Base-by-base conservation (phyloP, 2,329 filamentous ascomycete species). In the Fusarium multiceps region DNA sequence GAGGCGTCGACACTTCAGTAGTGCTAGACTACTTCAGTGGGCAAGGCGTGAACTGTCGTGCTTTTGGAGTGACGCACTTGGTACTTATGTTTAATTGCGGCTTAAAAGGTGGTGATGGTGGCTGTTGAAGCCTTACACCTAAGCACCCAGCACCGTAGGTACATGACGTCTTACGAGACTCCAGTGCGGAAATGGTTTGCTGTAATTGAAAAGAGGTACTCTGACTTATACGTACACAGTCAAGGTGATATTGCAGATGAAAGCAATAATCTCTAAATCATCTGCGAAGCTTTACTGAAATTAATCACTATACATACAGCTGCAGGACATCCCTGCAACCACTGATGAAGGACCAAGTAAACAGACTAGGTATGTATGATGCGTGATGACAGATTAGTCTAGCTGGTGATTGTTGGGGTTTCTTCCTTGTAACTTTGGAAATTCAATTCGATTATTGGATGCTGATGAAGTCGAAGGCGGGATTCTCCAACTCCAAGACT, bases 1-100 rank as follows among this genome's bases (percentile, higher is more conserved):
- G 68, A 70, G 55, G 68, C 64, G 68, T 50, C 41, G 68, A 41
- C 48, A 65, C 64, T 64, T 50, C 41, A 68, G 34, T 45, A 60
- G 55, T 51, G 11, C 21, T n/a, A 59, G 45, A 25, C 43, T 64
- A 43, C 48, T 50, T 32, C 51, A 54, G 45, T 47, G 25, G 45
- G 7, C 18, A 28, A 27, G 28, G 37, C 51, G 68, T 54, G 67
- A 68, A 55, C 59, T 54, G 42, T 57, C 50, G 42, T 56, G 46
- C 64, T 67, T 67, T 45, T 34, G 40, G 37, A 28, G 68, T 66
- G 53, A 69, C 49, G 59, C 63, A 56, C 41, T 53, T 55, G 59
- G 59, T 41, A 55, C 45, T 42, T 43, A 42, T 54, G 41, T 30
- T 40, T 40, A 53, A 51, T 34, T 23, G 46, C 30, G 63, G 40